Evolutionary conservation across 805 yeast species (phyloP).

Genomic region (Starmerella apis): DNA sequence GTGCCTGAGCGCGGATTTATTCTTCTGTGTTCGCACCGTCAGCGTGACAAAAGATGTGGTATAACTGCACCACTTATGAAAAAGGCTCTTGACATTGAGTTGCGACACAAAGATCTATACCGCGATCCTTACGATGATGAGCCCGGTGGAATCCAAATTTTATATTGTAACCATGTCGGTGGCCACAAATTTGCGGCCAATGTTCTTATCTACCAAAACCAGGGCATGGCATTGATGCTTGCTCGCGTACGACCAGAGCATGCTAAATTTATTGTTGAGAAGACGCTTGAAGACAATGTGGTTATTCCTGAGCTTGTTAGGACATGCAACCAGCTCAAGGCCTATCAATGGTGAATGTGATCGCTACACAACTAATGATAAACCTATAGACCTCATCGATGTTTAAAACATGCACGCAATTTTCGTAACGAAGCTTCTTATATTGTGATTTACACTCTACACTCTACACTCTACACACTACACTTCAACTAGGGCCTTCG

Average conservation of each 20-base stretch:
- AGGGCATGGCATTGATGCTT: slow-evolving; percentile 76
- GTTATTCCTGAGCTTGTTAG: slow-evolving; percentile 66
- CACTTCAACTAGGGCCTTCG: no score
- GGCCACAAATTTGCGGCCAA: slow-evolving; percentile 95
- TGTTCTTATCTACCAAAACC: slow-evolving; percentile 59
- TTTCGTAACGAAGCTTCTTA: no score
- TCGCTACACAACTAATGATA: no score
- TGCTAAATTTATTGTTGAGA: slow-evolving; percentile 61
- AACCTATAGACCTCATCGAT: no score
- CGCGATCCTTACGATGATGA: slow-evolving; percentile 70
- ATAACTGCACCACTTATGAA: slow-evolving; percentile 85
- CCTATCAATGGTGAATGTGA: slow-evolving; percentile 28
- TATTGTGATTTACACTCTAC: no score
- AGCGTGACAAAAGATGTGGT: slow-evolving; percentile 90
- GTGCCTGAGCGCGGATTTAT: slow-evolving; percentile 32
- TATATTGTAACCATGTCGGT: slow-evolving; percentile 77
- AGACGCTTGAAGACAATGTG: slow-evolving; percentile 55
- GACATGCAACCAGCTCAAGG: slow-evolving; percentile 31
- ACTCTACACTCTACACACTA: no score
- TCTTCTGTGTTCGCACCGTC: slow-evolving; percentile 76
- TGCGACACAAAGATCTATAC: slow-evolving; percentile 59
- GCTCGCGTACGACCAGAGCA: slow-evolving; percentile 76
- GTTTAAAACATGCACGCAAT: no score
- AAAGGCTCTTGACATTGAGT: slow-evolving; percentile 59
- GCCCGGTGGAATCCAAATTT: slow-evolving; percentile 62